Base-by-base conservation (phyloP, 129 eudicot genomes). In the Artemisia argyi region DNA sequence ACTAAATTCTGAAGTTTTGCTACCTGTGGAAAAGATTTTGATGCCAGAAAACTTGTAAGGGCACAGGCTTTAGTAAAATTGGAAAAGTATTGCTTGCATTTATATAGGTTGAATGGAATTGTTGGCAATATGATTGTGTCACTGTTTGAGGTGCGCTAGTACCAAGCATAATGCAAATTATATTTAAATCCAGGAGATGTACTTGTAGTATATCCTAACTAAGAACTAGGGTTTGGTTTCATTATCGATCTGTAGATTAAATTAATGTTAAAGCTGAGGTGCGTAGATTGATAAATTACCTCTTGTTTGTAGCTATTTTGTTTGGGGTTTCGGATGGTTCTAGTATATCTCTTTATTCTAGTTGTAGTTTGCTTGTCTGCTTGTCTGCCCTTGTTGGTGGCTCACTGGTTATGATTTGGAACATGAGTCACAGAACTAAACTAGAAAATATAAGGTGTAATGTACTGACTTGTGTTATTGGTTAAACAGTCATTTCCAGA, bases 401-500 rank as follows among this genome's bases (percentile, higher is more conserved):
- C 60, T 76, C 51, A 20, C 11, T 69, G 71, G 24, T 20, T 61
- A 49, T 61, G 35, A 61, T 61, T 61, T 35, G 49, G 57, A 76
- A 32, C 67, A 60, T 2, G 19, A 12, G 58, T 47, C 52, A 4
- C 55, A 59, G 24, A 68, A 49, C 58, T 69, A 49, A 58, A 66
- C 42, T 55, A 65, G 67, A 44, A 30, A 24, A 39, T 16, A 66
- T 7, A 10, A 61, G 54, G 68, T 26, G 10, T 68, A 54, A 61
- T 63, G 53, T 14, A 6, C 50, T 80, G 63, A 80, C 49, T 68
- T 69, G 66, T 75, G 58, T 71, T 61, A 54, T 72, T 60, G 56
- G 39, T 72, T 71, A 69, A 76, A 67, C 89, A 90, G 96, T 70
- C 91, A 50, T 87, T 90, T 83, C 94, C 96, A 2, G 96, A 90